Conservation (phyloP, 1,139 yeast species). For the Kodamaea alishanica region DNA sequence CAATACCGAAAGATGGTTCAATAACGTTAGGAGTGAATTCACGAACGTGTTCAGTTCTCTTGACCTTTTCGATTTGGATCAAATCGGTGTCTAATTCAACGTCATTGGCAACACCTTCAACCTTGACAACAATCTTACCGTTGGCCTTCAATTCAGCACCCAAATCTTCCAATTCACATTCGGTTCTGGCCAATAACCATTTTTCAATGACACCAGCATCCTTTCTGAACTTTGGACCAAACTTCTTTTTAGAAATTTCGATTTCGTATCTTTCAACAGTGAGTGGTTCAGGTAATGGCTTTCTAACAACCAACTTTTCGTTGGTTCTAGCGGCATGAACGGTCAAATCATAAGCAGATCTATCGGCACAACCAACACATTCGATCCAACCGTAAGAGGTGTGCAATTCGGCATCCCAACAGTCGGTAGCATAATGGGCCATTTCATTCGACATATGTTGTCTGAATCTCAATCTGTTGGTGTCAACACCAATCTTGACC, state of each 20-base stretch:
- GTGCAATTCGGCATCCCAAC: conserved; percentile 99
- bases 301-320: conserved; percentile 91
- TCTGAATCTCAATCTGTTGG: conserved; percentile 84
- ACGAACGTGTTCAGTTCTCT: conserved; percentile 84
- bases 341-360: conserved; percentile 95
- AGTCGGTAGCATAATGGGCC: conserved; percentile 99
- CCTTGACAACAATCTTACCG: conserved; percentile 62
- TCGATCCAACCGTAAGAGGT: conserved; percentile 99
- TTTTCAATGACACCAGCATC: conserved; percentile 91
- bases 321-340: conserved; percentile 95
- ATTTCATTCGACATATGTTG: conserved; percentile 98
- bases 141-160: conserved; percentile 60
- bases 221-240: conserved; percentile 96
- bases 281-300: conserved; percentile 78
- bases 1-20: conserved; percentile 99
- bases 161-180: conserved; percentile 79
- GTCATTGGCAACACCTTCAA: conserved; percentile 56
- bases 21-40: conserved; percentile 97
- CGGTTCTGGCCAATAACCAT: conserved; percentile 72
- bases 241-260: conserved; percentile 86
- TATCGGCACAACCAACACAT: conserved; percentile 99
- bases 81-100: conserved; percentile 72
- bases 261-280: conserved; percentile 81
- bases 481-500: conserved; percentile 85
- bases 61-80: conserved; percentile 71